Percentiles rank a stretch among this genome's conserved stretches.
Conservation (phyloP, 345 rosid species). For the Geranium rotundifolium region DNA sequence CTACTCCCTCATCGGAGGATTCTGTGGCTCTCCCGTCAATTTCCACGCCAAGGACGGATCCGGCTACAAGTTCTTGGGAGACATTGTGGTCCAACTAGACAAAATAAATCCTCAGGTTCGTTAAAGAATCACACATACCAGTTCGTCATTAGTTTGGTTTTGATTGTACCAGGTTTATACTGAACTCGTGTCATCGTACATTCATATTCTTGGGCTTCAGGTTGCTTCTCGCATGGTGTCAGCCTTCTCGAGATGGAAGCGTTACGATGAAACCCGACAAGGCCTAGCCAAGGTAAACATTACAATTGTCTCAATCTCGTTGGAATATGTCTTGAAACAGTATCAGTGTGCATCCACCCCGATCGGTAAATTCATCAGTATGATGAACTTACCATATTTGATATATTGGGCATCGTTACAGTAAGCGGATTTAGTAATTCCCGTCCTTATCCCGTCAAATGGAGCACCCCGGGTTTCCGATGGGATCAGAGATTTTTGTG, state of each 20-base stretch:
- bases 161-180: background rate
- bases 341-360: no score
- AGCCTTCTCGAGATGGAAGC: slow-evolving; percentile 97
- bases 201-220: slow-evolving; percentile 18
- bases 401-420: no score
- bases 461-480: no score
- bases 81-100: slow-evolving; percentile 73
- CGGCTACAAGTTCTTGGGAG: slow-evolving; percentile 93
- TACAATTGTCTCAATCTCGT: no score
- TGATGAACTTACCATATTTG: no score
- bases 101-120: slow-evolving; percentile 85
- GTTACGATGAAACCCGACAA: slow-evolving; percentile 76
- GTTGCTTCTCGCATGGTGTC: slow-evolving; percentile 95
- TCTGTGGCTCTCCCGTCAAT: slow-evolving; percentile 76
- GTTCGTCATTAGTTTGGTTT: background rate
- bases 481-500: no score
- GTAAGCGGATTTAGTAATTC: background rate
- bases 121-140: background rate
- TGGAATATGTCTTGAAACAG: no score
- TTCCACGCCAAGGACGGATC: slow-evolving; percentile 95
- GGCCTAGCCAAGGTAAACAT: slow-evolving; percentile 63
- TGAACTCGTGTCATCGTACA: no score
- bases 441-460: background rate
- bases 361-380: no score
- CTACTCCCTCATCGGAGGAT: slow-evolving; percentile 77